Base-by-base conservation (phyloP, 1,139 yeast genomes). In the Geotrichum restrictum region DNA sequence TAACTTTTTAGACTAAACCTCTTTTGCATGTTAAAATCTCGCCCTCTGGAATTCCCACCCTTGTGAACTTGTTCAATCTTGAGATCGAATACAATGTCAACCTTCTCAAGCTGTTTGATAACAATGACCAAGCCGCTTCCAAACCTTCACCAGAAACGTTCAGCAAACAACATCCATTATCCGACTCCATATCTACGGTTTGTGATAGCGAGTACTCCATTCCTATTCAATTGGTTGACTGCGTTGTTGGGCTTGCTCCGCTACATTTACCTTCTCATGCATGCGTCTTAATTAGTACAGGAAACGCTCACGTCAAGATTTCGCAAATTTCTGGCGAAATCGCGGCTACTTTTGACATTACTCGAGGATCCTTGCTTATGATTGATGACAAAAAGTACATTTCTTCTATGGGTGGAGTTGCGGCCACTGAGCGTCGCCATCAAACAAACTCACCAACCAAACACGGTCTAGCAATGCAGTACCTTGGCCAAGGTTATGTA, bases 291-390 rank as follows among this genome's bases (percentile, higher is more conserved):
- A 70, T 78, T 1, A 59, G 84, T 1, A 74, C 74, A 8, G 77
- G 75, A 54, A 86, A 84, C 3, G 79, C 70, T 48, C 67, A 78
- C 10, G 86, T 81, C 52, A 33, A 38, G 16, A 13, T 43, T n/a
- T 19, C 34, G 5, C 41, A 36, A 34, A 63, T 58, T 45, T 76
- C 66, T 4, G 60, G 58, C 1, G 50, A 50, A 14, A 39, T 58
- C 3, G 22, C 42, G 14, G 42, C 58, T 8, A 58, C 58, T 2
- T 21, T 63, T 22, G 51, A 55, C 13, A 46, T 67, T 4, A 60
- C 63, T 13, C 56, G 62, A 27, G 64, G 69, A 1, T 56, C 64
- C 1, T 40, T 68, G 45, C 55, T 66, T 34, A 51, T 68, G 49
- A 58, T 65, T 18, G 70, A 68, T 47, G 67, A 68, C 42, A 57